Conservation (phyloP, 2,329 filamentous ascomycete species). For the Microsporum canis region DNA sequence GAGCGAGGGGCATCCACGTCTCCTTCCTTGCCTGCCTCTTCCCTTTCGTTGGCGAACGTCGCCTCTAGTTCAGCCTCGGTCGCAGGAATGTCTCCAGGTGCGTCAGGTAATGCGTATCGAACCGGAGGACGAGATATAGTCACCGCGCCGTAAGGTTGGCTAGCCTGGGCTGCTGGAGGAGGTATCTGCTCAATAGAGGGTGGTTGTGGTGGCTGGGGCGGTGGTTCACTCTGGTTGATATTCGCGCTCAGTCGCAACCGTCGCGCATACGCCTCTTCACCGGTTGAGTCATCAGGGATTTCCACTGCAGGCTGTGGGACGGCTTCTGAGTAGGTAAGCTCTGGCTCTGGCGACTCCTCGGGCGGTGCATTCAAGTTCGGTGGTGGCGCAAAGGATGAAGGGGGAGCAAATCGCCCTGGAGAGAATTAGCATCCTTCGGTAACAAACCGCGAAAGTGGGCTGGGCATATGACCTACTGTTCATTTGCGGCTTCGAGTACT, state of each 20-base stretch:
- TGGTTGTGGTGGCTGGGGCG: conserved; percentile 5
- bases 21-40: conserved; percentile 25
- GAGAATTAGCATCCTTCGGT: not conserved
- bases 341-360: conserved; percentile 17
- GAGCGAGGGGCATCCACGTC: conserved; percentile 41
- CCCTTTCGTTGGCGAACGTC: conserved; percentile 31
- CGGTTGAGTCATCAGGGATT: conserved; percentile 48
- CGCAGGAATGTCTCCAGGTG: conserved; percentile 42
- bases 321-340: conserved; percentile 13
- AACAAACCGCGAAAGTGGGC: conserved; percentile 4
- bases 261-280: conserved; percentile 58
- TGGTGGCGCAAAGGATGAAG: conserved; percentile 43
- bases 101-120: conserved; percentile 51
- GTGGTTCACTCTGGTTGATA: conserved; percentile 16
- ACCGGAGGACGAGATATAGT: conserved; percentile 70
- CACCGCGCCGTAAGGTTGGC: conserved; percentile 32
- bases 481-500: conserved; percentile 33
- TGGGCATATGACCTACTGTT: conserved; percentile 32
- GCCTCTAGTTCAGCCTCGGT: conserved; percentile 44
- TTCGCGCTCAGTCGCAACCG: conserved; percentile 48
- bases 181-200: conserved; percentile 13
- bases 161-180: conserved; percentile 20
- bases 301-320: conserved; percentile 33
- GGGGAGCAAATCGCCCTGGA: conserved; percentile 41
- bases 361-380: conserved; percentile 31